These are phyloP conservation scores for Perkinsela sp. DNA, from an alignment of 208 protist species.

Conservation along the genomic window DNA sequence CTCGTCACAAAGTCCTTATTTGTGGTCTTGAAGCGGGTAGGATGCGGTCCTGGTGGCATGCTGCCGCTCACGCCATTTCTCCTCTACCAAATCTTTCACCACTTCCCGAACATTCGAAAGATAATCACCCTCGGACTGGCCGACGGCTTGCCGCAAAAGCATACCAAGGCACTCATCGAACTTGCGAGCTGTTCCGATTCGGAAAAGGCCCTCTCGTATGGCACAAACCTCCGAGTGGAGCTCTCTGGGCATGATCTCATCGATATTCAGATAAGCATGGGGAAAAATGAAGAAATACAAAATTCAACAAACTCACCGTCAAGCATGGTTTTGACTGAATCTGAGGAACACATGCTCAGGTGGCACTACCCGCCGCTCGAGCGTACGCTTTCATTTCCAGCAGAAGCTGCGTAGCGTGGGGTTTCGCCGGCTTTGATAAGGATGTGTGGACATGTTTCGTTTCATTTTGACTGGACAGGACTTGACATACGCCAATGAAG, in stretches of 20 bases:
- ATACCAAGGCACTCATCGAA: background rate
- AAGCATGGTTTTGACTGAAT: background rate
- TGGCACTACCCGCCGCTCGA: background rate
- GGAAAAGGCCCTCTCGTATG: background rate
- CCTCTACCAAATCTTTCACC: background rate
- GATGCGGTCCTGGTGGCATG: background rate
- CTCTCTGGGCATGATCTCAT: background rate
- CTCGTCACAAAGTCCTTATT: background rate
- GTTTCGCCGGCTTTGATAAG: too few relatives aligned
- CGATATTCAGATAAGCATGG: background rate
- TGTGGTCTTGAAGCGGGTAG: background rate
- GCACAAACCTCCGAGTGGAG: background rate
- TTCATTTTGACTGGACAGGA: too few relatives aligned
- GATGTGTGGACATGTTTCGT: too few relatives aligned
- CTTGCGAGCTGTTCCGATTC: background rate
- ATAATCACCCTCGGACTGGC: background rate
- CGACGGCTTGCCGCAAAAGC: background rate
- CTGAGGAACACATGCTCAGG: background rate
- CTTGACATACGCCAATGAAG: too few relatives aligned
- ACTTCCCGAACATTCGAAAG: background rate
- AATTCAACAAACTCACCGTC: background rate
- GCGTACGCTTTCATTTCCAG: background rate
- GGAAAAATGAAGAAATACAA: background rate
- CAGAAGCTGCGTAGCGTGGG: too few relatives aligned
- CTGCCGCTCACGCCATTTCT: background rate